Conservation (phyloP, 305 asterid species). For the Solanum hybrid region DNA sequence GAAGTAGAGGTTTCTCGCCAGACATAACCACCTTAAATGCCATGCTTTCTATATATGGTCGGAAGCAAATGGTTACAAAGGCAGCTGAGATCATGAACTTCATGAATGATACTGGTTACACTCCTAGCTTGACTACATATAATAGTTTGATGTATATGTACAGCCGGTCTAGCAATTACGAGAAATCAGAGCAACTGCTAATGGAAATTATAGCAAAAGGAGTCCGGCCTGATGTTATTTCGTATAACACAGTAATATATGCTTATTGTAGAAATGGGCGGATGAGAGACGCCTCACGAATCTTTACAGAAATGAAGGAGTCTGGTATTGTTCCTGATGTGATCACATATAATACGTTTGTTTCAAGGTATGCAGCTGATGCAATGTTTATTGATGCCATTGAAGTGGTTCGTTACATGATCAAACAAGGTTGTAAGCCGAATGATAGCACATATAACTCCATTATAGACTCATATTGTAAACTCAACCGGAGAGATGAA, state of each 20-base stretch:
- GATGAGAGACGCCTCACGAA: constrained; percentile 77
- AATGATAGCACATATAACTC: constrained; percentile 74
- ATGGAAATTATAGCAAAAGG: constrained; percentile 53
- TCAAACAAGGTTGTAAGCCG: constrained; percentile 73
- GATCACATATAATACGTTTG: constrained; percentile 75
- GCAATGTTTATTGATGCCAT: constrained; percentile 81
- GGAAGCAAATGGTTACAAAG: constrained; percentile 62
- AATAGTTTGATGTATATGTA: constrained; percentile 86
- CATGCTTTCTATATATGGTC: constrained; percentile 80
- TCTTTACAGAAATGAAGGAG: constrained; percentile 57
- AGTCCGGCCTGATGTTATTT: constrained; percentile 61
- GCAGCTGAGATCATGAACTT: constrained; percentile 53
- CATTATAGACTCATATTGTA: constrained; percentile 66
- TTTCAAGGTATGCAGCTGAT: constrained; percentile 59
- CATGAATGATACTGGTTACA: constrained; percentile 55
- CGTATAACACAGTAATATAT: constrained; percentile 76
- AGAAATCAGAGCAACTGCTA: constrained; percentile 61
- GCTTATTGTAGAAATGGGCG: constrained; percentile 75
- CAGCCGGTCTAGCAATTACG: constrained; percentile 58
- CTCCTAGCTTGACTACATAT: constrained; percentile 69
- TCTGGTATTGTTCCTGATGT: constrained; percentile 59
- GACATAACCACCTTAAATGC: constrained; percentile 66
- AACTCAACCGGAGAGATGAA: constrained; percentile 60
- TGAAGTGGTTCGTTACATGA: constrained; percentile 72
- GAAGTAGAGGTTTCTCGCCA: constrained; percentile 45